Base-by-base conservation (phyloP, 2,329 filamentous ascomycete species). In the Fusarium coffeatum region DNA sequence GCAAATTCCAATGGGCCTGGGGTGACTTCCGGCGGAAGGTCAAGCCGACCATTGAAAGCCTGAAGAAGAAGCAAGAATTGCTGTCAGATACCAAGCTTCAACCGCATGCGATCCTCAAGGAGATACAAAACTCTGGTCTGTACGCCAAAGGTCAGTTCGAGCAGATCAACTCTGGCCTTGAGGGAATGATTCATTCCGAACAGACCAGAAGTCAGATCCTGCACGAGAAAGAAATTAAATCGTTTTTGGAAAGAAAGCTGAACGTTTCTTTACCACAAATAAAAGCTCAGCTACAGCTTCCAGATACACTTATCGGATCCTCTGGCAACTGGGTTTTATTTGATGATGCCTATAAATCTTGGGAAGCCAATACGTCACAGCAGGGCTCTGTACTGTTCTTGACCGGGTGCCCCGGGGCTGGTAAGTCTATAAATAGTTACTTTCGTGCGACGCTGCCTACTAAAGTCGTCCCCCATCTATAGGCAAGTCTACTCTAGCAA, bases 261-360 rank as follows among this genome's bases (percentile, higher is more conserved):
- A 5, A 54, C 0, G 1, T 67, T 8, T 30, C 46, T 4, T 7
- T 5, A 0, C 37, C 28, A 4, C 45, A 25, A 3, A 5, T 4
- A 0, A 18, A 22, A 0, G 16, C 16, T 12, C 42, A 37, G 0
- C 0, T 62, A 0, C 41, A 45, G 6, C 3, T 41, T 0, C 10
- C 0, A 0, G 40, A 63, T 0, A 0, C 7, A 3, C 0, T 4
- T 0, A 0, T 2, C 6, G 6, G 11, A 0, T 15, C 10, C 3
- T 56, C 59, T 8, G 62, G 62, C 0, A 16, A 0, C 0, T 65
- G 62, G 25, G 9, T 25, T 3, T n/a, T n/a, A n/a, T n/a, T n/a
- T n/a, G n/a, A n/a, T n/a, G n/a, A n/a, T n/a, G n/a, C n/a, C n/a
- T n/a, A n/a, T n/a, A n/a, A n/a, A 25, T 25, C 25, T 0, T 64